Conservation (phyloP, 768 basidiomycete species). For the Lentinula sp. region DNA sequence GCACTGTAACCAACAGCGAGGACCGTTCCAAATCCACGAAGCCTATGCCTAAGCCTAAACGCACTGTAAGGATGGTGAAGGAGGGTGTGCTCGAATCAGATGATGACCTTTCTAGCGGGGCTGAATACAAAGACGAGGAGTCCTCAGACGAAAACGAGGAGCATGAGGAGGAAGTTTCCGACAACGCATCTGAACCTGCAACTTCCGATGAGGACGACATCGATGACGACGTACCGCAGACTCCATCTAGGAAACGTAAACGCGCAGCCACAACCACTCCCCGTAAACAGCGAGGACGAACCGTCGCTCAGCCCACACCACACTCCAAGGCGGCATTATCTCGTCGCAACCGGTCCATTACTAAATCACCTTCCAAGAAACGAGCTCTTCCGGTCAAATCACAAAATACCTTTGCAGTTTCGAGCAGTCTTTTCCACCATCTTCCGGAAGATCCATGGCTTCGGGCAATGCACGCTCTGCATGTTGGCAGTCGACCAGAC, state of each 20-base stretch:
- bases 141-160: slow-evolving; percentile 17
- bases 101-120: slow-evolving; percentile 22
- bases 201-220: slow-evolving; percentile 15
- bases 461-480: slow-evolving; percentile 84
- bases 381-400: slow-evolving; percentile 16
- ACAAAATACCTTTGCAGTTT: slow-evolving; percentile 19
- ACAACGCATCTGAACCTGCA: not conserved
- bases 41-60: not conserved
- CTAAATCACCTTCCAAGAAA: slow-evolving; percentile 19
- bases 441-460: slow-evolving; percentile 77
- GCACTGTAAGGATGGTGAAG: not conserved
- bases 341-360: slow-evolving; percentile 24
- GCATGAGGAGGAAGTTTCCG: slow-evolving; percentile 16
- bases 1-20: not conserved
- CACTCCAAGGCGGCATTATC: slow-evolving; percentile 67
- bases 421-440: slow-evolving; percentile 20
- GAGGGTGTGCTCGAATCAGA: slow-evolving; percentile 9
- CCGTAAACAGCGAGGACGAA: slow-evolving; percentile 27
- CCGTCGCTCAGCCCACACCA: slow-evolving; percentile 61
- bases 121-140: slow-evolving; percentile 24
- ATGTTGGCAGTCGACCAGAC: slow-evolving; percentile 91
- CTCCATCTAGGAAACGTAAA: slow-evolving; percentile 52
- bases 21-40: not conserved
- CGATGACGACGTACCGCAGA: slow-evolving; percentile 32
- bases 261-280: slow-evolving; percentile 23